Evolutionary conservation across 805 yeast genomes (phyloP).

Genomic region (Candida namnaoensis): DNA sequence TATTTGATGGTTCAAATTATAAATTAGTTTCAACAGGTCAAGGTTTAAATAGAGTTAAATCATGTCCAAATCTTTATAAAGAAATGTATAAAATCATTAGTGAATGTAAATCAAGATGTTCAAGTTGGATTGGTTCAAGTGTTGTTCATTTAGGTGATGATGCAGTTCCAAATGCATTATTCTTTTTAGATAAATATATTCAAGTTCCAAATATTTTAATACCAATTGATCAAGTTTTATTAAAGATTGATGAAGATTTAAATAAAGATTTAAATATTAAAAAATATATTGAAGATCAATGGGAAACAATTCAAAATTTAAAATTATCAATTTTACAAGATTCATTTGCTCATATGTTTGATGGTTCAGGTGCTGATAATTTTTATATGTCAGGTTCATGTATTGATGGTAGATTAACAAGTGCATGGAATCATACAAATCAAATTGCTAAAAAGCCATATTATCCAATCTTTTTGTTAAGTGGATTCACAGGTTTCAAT

Average conservation of each 20-base stretch:
- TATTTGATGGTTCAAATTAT: slow-evolving; percentile 47
- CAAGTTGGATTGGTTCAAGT: slow-evolving; percentile 72
- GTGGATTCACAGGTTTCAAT: slow-evolving; percentile 71
- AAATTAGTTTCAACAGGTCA: slow-evolving; percentile 68
- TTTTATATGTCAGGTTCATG: slow-evolving; percentile 80
- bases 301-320: slow-evolving; percentile 44
- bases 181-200: slow-evolving; percentile 70
- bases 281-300: slow-evolving; percentile 49
- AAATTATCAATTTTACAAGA: slow-evolving; percentile 34
- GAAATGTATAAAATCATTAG: slow-evolving; percentile 62
- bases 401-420: slow-evolving; percentile 73
- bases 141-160: slow-evolving; percentile 79
- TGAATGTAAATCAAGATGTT: slow-evolving; percentile 55
- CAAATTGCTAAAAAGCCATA: slow-evolving; percentile 60
- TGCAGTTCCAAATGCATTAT: slow-evolving; percentile 77
- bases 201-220: slow-evolving; percentile 73
- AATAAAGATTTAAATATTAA: slow-evolving; percentile 38
- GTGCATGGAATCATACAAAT: slow-evolving; percentile 81
- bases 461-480: slow-evolving; percentile 47
- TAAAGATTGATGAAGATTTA: slow-evolving; percentile 42
- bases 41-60: slow-evolving; percentile 68
- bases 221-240: slow-evolving; percentile 56
- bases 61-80: slow-evolving; percentile 61
- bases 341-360: slow-evolving; percentile 41
- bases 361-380: slow-evolving; percentile 80